Evolutionary conservation across 805 yeast species (phyloP).

Genomic region (Ogataea glucozyma): DNA sequence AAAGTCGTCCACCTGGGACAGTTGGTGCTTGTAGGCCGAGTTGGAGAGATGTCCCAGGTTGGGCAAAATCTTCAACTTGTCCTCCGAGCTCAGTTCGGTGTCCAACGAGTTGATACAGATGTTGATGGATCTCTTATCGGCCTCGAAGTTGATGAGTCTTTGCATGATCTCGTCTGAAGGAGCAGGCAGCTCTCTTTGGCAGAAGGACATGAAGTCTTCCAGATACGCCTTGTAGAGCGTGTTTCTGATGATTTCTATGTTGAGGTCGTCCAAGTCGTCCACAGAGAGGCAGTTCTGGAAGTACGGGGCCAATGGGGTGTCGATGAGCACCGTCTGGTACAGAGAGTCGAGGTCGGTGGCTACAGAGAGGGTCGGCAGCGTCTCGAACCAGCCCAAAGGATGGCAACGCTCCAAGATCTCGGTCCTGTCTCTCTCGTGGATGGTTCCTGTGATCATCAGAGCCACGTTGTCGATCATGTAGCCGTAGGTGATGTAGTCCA

Average conservation of each 20-base stretch:
- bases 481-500: slow-evolving; percentile 92
- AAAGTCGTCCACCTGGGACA: slow-evolving; percentile 78
- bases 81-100: slow-evolving; percentile 73
- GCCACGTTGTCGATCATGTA: slow-evolving; percentile 98
- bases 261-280: slow-evolving; percentile 90
- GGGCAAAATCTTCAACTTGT: slow-evolving; percentile 74
- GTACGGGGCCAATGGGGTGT: slow-evolving; percentile 97
- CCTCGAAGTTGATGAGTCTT: slow-evolving; percentile 80
- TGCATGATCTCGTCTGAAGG: slow-evolving; percentile 86
- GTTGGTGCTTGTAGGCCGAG: slow-evolving; percentile 64
- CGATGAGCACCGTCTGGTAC: slow-evolving; percentile 88
- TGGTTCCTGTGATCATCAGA: slow-evolving; percentile 93
- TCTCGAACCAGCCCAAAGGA: slow-evolving; percentile 98
- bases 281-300: slow-evolving; percentile 86
- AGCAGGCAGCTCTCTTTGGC: slow-evolving; percentile 55
- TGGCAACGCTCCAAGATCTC: slow-evolving; percentile 91
- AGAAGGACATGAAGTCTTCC: slow-evolving; percentile 78
- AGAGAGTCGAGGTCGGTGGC: slow-evolving; percentile 95
- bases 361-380: slow-evolving; percentile 89
- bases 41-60: slow-evolving; percentile 71
- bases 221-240: slow-evolving; percentile 89
- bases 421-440: slow-evolving; percentile 88
- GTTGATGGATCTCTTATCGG: slow-evolving; percentile 92
- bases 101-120: slow-evolving; percentile 88
- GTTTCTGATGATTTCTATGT: slow-evolving; percentile 93